Evolutionary conservation across 495 filamentous ascomycete species (phyloP).

Genomic region (Annulohypoxylon nitens): DNA sequence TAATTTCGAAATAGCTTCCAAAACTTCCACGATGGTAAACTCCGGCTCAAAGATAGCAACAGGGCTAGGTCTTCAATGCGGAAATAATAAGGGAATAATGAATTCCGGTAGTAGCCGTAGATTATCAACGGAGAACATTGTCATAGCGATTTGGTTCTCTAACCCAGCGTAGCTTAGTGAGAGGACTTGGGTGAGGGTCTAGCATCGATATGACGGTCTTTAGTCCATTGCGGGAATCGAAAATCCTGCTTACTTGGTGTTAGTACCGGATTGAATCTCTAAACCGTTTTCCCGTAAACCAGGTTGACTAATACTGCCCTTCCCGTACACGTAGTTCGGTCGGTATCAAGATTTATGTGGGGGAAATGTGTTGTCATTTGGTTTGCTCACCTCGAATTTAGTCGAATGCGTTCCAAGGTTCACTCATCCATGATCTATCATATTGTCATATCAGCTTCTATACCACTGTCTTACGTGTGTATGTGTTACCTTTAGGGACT

Average conservation of each 20-base stretch:
- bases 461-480: not conserved
- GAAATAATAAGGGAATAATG: conserved; percentile 5
- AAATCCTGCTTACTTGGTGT: conserved; percentile 3
- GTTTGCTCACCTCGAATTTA: conserved; percentile 4
- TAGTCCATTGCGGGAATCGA: conserved; percentile 15
- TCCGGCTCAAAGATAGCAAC: conserved; percentile 1
- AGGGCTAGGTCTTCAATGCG: not conserved
- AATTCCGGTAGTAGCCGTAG: conserved; percentile 4
- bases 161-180: conserved; percentile 1
- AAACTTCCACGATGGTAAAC: not conserved
- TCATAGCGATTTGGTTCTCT: conserved; percentile 3
- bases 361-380: conserved; percentile 34
- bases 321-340: conserved; percentile 12
- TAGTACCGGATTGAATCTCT: conserved; percentile 12
- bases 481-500: conserved; percentile 13
- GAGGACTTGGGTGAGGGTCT: not conserved
- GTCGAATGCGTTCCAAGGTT: not conserved
- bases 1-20: conserved; percentile 3
- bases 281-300: not conserved
- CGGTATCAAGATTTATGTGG: conserved; percentile 34
- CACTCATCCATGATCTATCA: not conserved
- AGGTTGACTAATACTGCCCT: conserved; percentile 7
- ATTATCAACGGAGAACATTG: conserved; percentile 2
- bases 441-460: not conserved
- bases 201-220: conserved; percentile 5